Evolutionary conservation across 371 early-diverging fungal genomes (phyloP), one percentile per base, ranked within the genome.

Genomic region (Zopfochytrium polystomum): DNA sequence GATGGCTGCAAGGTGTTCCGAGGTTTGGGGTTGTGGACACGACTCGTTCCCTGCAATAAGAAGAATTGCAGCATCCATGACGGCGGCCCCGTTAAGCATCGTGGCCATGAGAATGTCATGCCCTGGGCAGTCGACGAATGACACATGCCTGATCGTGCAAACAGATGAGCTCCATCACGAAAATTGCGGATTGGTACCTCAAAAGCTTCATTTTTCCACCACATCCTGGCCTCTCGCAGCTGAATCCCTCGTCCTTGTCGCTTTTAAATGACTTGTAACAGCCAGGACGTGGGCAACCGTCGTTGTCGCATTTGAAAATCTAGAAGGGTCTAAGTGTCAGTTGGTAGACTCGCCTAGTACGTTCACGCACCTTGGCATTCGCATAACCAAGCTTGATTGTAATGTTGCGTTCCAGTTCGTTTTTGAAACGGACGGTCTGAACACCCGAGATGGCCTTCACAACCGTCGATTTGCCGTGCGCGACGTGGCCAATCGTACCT

Each of bases 81-180:
- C 97, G 46, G 99, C 99, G 56, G 99, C 99, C 69, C 99, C 38
- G 84, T 95, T 99, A 69, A 99, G 84, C 99, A 99, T 99, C 58
- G 99, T 99, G 31, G 99, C 96, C 99, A 99, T 99, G 67, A 99
- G 90, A 88, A 99, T 93, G 83, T 99, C 99, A 96, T 99, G 99
- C 60, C 99, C 99, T 45, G 99, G 99, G 76, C 99, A 99, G 82
- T 99, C 99, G 55, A 99, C 99, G 83, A 99, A 99, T 23, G 96
- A 95, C 32, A 99, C 96, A 72, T 99, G 99, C 72, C 97, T 90
- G 62, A 58, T 49, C 7, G 38, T 38, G 38, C 11, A 38, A 18
- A 38, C 7, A 73, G 44, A 35, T 38, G 7, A 18, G 7, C 38
- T 18, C n/a, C n/a, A n/a, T n/a, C n/a, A n/a, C n/a, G n/a, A n/a